Evolutionary conservation across 2,329 filamentous ascomycete genomes (phyloP).

Genomic region (Cercospora berteroae): DNA sequence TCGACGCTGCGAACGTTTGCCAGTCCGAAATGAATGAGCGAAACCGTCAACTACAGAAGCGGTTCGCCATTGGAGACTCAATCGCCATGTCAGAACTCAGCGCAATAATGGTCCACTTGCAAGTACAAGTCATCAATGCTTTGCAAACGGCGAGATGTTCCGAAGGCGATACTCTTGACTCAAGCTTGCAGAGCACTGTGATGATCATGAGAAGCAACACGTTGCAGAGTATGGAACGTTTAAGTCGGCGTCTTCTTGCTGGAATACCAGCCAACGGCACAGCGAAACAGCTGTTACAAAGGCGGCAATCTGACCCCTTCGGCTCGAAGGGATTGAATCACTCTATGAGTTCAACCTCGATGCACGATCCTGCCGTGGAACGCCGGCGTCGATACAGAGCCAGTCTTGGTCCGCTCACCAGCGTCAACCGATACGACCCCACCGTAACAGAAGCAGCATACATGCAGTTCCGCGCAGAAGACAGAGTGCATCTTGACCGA

Average conservation of each 20-base stretch:
- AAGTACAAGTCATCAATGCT: constrained; percentile 42
- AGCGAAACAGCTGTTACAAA: not conserved
- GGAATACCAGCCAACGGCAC: not conserved
- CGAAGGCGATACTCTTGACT: constrained; percentile 37
- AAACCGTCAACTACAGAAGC: constrained; percentile 38
- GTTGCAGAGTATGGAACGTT: constrained; percentile 33
- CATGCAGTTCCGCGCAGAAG: not conserved
- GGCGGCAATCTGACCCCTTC: not conserved
- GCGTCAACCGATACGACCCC: not conserved
- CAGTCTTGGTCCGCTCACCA: not conserved
- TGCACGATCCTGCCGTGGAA: not conserved
- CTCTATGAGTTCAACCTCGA: not conserved
- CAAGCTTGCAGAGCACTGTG: constrained; percentile 39
- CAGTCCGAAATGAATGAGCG: constrained; percentile 37
- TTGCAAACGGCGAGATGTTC: constrained; percentile 41
- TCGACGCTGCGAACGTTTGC: constrained; percentile 40
- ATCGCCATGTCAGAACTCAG: constrained; percentile 29
- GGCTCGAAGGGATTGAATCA: not conserved
- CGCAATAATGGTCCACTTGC: constrained; percentile 42
- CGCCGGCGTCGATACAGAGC: not conserved
- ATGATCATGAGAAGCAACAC: constrained; percentile 18
- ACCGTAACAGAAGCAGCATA: not conserved
- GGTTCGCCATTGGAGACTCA: constrained; percentile 42
- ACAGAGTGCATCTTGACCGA: not conserved
- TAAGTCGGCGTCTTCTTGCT: constrained; percentile 27